Evolutionary conservation across 2,329 filamentous ascomycete genomes (phyloP).

Genomic region (Talaromyces sp.): DNA sequence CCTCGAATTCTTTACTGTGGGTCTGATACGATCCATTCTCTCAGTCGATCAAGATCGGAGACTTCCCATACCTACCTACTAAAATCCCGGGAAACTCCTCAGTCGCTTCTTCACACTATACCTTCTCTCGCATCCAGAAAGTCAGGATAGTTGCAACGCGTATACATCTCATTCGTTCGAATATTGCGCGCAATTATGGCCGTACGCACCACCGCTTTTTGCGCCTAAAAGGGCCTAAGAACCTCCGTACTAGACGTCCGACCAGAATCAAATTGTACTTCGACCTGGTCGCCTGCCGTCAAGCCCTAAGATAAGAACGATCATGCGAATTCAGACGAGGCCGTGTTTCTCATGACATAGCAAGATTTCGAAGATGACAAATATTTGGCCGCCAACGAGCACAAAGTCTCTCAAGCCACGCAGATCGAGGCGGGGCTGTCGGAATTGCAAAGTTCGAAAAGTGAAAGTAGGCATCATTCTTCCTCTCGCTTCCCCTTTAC

Average conservation of each 20-base stretch:
- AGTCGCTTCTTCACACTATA: background rate
- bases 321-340: background rate
- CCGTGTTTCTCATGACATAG: background rate
- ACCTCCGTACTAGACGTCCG: background rate
- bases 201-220: background rate
- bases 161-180: background rate
- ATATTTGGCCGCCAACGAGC: background rate
- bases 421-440: constrained; percentile 48
- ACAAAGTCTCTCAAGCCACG: constrained; percentile 12
- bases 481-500: background rate
- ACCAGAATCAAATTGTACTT: background rate
- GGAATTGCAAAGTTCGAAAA: constrained; percentile 52
- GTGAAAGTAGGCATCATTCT: constrained; percentile 41
- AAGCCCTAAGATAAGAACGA: background rate
- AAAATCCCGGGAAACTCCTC: background rate
- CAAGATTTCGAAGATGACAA: background rate
- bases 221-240: too few species aligned
- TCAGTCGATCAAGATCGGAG: background rate
- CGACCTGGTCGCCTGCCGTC: background rate
- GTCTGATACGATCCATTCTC: background rate
- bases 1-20: background rate
- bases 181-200: background rate
- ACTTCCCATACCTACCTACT: too few species aligned
- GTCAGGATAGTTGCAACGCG: background rate
- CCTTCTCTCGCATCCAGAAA: background rate